These are phyloP conservation scores for Penicillium oxalicum DNA, from an alignment of 2,329 filamentous ascomycete genomes.

Conservation along the genomic window DNA sequence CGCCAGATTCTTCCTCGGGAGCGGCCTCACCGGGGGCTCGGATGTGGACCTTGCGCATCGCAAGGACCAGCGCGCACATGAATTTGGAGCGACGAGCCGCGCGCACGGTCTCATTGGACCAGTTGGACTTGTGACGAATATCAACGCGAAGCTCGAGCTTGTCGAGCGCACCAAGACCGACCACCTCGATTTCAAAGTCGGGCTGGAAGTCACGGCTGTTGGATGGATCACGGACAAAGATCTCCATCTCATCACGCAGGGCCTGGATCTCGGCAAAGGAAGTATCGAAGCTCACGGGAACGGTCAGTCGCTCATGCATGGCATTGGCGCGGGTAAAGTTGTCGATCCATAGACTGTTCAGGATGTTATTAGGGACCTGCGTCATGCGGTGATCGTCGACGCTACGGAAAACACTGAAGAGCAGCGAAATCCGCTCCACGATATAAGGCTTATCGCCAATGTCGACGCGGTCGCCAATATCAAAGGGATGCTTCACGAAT, in stretches of 20 bases:
- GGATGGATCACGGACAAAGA: slow-evolving; percentile 74
- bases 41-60: slow-evolving; percentile 82
- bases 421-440: slow-evolving; percentile 88
- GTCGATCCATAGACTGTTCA: slow-evolving; percentile 92
- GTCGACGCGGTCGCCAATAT: slow-evolving; percentile 91
- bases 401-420: slow-evolving; percentile 87
- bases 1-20: slow-evolving; percentile 44
- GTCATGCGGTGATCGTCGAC: slow-evolving; percentile 73
- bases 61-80: slow-evolving; percentile 85
- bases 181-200: slow-evolving; percentile 71
- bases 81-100: slow-evolving; percentile 84
- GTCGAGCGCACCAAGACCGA: slow-evolving; percentile 75
- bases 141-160: slow-evolving; percentile 78
- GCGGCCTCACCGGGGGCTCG: slow-evolving; percentile 69
- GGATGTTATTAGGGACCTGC: slow-evolving; percentile 81
- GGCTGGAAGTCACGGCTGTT: slow-evolving; percentile 88
- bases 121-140: slow-evolving; percentile 89
- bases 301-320: slow-evolving; percentile 77
- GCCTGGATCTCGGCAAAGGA: slow-evolving; percentile 83
- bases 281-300: slow-evolving; percentile 81
- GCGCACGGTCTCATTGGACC: slow-evolving; percentile 79
- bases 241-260: slow-evolving; percentile 75
- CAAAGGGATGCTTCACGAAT: slow-evolving; percentile 97
- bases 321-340: slow-evolving; percentile 86
- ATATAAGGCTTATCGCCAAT: slow-evolving; percentile 63